phyloP scores from a whole-genome alignment of 2,329 filamentous ascomycete genomes.

The Scedosporium minutisporum region DNA sequence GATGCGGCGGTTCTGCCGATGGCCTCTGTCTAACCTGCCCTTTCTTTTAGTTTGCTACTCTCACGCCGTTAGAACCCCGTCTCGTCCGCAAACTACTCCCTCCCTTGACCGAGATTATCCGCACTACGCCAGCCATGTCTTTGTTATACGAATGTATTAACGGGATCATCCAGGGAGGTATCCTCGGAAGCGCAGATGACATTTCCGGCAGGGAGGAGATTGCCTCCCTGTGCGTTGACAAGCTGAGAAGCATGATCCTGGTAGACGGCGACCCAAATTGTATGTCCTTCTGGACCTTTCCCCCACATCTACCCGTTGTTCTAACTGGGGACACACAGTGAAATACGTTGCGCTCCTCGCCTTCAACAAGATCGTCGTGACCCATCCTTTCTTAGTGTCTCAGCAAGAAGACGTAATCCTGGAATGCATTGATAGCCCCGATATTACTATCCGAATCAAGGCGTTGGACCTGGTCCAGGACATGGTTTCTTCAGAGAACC shows the following conservation, averaged over 20 bases:
- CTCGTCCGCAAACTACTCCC: slow-evolving; percentile 85
- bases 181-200: slow-evolving; percentile 73
- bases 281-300: slow-evolving; percentile 34
- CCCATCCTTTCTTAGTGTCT: slow-evolving; percentile 79
- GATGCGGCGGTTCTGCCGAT: not conserved
- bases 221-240: slow-evolving; percentile 82
- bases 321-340: slow-evolving; percentile 40
- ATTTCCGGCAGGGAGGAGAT: slow-evolving; percentile 81
- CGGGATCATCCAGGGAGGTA: slow-evolving; percentile 93
- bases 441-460: slow-evolving; percentile 91
- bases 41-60: slow-evolving; percentile 66
- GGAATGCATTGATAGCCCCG: slow-evolving; percentile 88
- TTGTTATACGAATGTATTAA: slow-evolving; percentile 96
- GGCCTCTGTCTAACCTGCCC: not conserved
- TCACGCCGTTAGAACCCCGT: slow-evolving; percentile 86
- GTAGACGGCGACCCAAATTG: slow-evolving; percentile 88
- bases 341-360: slow-evolving; percentile 95
- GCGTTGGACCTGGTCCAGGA: slow-evolving; percentile 84
- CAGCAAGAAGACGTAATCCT: slow-evolving; percentile 94
- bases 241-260: slow-evolving; percentile 87
- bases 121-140: slow-evolving; percentile 96
- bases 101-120: slow-evolving; percentile 84
- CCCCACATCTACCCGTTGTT: not conserved
- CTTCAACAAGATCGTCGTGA: slow-evolving; percentile 87
- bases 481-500: slow-evolving; percentile 84